These are phyloP conservation scores for Sporothrix protearum DNA, from an alignment of 2,329 filamentous ascomycete genomes.

Conservation along the genomic window DNA sequence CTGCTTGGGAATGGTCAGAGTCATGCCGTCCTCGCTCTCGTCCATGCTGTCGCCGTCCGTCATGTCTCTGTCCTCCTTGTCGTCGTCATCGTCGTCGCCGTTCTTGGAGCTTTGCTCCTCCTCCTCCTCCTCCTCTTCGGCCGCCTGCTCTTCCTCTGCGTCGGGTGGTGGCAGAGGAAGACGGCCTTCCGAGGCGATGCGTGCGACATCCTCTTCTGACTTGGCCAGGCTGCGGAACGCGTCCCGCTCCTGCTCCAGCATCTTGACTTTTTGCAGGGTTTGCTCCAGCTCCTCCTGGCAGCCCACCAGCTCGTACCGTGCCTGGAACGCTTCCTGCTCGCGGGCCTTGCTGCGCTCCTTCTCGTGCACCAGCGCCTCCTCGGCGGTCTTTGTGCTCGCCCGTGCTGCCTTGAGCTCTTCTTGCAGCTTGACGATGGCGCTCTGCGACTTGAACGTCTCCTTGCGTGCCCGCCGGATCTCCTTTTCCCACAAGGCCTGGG, in stretches of 20 bases:
- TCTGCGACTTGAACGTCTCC: constrained; percentile 72
- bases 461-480: constrained; percentile 67
- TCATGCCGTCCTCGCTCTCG: constrained; percentile 1
- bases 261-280: constrained; percentile 58
- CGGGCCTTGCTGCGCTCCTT: constrained; percentile 58
- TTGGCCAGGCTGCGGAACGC: constrained; percentile 67
- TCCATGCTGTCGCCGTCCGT: constrained; percentile 6
- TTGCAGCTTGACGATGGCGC: constrained; percentile 64
- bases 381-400: constrained; percentile 50
- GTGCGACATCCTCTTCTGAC: constrained; percentile 65
- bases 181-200: constrained; percentile 67
- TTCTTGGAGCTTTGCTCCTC: too few species aligned
- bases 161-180: constrained; percentile 58
- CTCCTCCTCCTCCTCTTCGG: constrained; percentile 41
- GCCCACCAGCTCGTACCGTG: constrained; percentile 62
- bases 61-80: neutral
- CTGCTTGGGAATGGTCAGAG: constrained; percentile 54
- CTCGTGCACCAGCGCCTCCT: constrained; percentile 60
- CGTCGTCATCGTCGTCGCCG: too few species aligned
- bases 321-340: constrained; percentile 67
- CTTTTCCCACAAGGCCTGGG: constrained; percentile 67
- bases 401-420: constrained; percentile 66
- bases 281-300: constrained; percentile 65
- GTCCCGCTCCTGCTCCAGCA: constrained; percentile 71
- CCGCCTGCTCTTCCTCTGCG: constrained; percentile 46